phyloP scores from a whole-genome alignment of 306 rosid genomes.

The Oemleria cerasiformis region DNA sequence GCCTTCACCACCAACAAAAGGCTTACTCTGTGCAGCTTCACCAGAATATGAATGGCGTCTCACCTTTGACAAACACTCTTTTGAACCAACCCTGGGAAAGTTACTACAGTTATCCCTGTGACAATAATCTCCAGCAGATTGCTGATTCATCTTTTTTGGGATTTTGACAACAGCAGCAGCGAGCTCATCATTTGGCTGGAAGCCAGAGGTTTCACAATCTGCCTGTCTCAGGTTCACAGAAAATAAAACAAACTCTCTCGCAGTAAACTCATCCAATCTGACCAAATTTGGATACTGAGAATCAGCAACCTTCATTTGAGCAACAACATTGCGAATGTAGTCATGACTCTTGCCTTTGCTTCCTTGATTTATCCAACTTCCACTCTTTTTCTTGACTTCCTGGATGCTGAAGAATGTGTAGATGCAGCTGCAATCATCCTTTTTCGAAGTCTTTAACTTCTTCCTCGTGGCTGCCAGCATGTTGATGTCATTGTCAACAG shows the following conservation, averaged over 20 bases:
- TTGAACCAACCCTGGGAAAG: constrained; percentile 16
- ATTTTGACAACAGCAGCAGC: constrained; percentile 77
- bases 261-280: constrained; percentile 34
- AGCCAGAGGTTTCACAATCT: constrained; percentile 53
- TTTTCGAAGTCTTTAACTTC: constrained; percentile 46
- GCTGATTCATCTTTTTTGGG: constrained; percentile 35
- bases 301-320: constrained; percentile 84
- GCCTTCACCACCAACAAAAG: constrained; percentile 25
- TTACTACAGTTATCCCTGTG: constrained; percentile 26
- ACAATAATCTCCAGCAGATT: constrained; percentile 21
- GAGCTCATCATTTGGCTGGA: constrained; percentile 80
- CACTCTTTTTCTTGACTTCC: constrained; percentile 74
- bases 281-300: constrained; percentile 40
- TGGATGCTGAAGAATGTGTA: constrained; percentile 73
- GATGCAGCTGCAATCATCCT: constrained; percentile 42
- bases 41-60: constrained; percentile 26
- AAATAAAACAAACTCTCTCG: constrained; percentile 69
- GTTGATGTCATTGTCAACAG: constrained; percentile 63
- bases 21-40: constrained; percentile 19
- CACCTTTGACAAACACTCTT: constrained; percentile 28
- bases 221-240: constrained; percentile 60
- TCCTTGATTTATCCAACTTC: constrained; percentile 72
- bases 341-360: constrained; percentile 65
- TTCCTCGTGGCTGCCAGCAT: constrained; percentile 86
- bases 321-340: constrained; percentile 61